Evolutionary conservation across 371 early-diverging fungal species (phyloP), one percentile per base, ranked within the genome.

Genomic region (Entomophthora muscae): DNA sequence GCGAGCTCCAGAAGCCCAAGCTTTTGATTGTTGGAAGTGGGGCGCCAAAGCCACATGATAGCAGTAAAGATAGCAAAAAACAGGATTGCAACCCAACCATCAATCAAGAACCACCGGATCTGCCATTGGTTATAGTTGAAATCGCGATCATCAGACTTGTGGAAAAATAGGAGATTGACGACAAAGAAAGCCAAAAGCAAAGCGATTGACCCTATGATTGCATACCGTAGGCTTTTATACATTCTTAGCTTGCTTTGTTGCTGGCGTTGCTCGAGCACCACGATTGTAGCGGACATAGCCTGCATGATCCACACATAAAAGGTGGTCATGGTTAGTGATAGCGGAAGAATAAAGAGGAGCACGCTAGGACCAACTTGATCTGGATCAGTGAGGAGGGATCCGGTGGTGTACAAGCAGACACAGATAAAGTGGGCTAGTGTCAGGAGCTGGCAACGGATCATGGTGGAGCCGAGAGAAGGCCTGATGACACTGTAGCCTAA

Each of bases 401-500:
- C 90, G 27, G 85, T 74, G 1, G 88, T 85, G 68, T 95, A 96
- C 31, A 93, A 70, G 5, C 89, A 85, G 30, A 93, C 93, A 69
- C 85, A 90, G 26, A 86, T 71, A 69, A 97, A 94, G 68, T 97
- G 95, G 0, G 84, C 76, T 27, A 73, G 72, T 22, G 87, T 83
- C 29, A 95, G 75, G 29, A 83, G 69, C 5, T 85, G 72, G 68
- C 94, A 93, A 62, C 82, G 83, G 53, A 79, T 84, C 95, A 97
- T 95, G 27, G 90, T 84, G 23, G 79, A 73, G 21, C 95, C 95
- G 3, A 57, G 29, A 22, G 63, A 76, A 60, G 82, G 88, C 88
- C 81, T 86, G 57, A 92, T 88, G 32, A 97, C 95, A 61, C 98
- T 93, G 69, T 92, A 97, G 10, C 98, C 98, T 69, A 97, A 81